A percentile compares a stretch with the other conserved stretches of the same genome.
phyloP scores from a whole-genome alignment of 1,284 basidiomycete species.

The Tilletiaria anomala region DNA sequence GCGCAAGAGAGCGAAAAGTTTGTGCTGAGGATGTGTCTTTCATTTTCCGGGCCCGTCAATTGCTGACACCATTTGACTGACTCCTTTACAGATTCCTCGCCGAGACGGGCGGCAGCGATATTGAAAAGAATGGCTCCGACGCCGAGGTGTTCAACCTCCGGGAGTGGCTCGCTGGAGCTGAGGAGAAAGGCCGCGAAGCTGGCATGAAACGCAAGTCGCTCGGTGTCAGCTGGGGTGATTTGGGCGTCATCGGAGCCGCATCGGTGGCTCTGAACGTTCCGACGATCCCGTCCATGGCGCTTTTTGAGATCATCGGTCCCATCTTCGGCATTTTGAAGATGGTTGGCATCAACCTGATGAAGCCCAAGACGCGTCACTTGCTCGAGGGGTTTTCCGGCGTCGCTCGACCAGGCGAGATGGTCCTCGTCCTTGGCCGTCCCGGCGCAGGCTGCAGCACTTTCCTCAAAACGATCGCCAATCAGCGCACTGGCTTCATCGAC shows the following conservation, averaged over 20 bases:
- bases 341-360: constrained; percentile 12
- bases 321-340: constrained; percentile 13
- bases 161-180: too few species aligned
- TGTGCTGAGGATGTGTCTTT: too few species aligned
- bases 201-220: constrained; percentile 14
- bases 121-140: too few species aligned
- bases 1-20: too few species aligned
- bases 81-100: too few species aligned
- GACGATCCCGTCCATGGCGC: constrained; percentile 14
- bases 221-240: constrained; percentile 18
- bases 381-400: constrained; percentile 19
- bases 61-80: too few species aligned
- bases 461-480: constrained; percentile 58
- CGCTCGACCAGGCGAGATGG: constrained; percentile 28
- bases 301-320: constrained; percentile 19
- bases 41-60: too few species aligned
- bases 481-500: constrained; percentile 49
- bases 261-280: background rate
- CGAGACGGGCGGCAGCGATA: too few species aligned
- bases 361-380: constrained; percentile 7
- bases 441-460: constrained; percentile 62
- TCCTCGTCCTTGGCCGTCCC: constrained; percentile 60
- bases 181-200: too few species aligned
- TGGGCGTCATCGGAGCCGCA: constrained; percentile 5
- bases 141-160: too few species aligned